Percentiles rank a stretch among this genome's conserved stretches.
Evolutionary conservation across 192 early-diverging fungal genomes (phyloP).

Genomic region (Backusella westeae): DNA sequence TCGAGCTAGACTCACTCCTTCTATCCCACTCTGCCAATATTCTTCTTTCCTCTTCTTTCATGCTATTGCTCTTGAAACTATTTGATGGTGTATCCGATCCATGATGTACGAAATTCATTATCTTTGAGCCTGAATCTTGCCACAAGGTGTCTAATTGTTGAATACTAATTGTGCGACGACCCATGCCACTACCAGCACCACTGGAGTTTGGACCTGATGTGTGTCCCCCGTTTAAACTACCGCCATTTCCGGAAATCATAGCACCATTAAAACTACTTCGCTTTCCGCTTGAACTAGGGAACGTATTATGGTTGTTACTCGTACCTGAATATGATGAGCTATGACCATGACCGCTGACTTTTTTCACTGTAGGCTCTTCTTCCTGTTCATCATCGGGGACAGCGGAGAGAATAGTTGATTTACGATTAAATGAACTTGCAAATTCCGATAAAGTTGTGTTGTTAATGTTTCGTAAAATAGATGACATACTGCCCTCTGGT

Average conservation of each 20-base stretch:
- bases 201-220: background rate
- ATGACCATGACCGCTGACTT: background rate
- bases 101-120: slow-evolving; percentile 29
- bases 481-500: slow-evolving; percentile 11
- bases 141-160: slow-evolving; percentile 27
- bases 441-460: slow-evolving; percentile 8
- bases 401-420: slow-evolving; percentile 11
- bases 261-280: slow-evolving; percentile 4
- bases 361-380: background rate
- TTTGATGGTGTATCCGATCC: background rate
- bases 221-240: slow-evolving; percentile 1
- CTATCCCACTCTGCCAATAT: slow-evolving; percentile 25
- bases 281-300: background rate
- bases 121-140: slow-evolving; percentile 28
- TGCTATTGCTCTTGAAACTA: background rate
- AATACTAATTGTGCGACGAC: slow-evolving; percentile 29
- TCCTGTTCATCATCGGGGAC: slow-evolving; percentile 7
- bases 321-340: background rate
- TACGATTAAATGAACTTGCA: slow-evolving; percentile 11
- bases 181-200: slow-evolving; percentile 1
- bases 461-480: slow-evolving; percentile 8
- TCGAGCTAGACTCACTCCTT: slow-evolving; percentile 25
- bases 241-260: slow-evolving; percentile 1
- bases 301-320: background rate
- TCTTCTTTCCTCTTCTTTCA: background rate